These are phyloP conservation scores for Mucor plumbeus DNA, from an alignment of 371 early-diverging fungal genomes.

Conservation along the genomic window DNA sequence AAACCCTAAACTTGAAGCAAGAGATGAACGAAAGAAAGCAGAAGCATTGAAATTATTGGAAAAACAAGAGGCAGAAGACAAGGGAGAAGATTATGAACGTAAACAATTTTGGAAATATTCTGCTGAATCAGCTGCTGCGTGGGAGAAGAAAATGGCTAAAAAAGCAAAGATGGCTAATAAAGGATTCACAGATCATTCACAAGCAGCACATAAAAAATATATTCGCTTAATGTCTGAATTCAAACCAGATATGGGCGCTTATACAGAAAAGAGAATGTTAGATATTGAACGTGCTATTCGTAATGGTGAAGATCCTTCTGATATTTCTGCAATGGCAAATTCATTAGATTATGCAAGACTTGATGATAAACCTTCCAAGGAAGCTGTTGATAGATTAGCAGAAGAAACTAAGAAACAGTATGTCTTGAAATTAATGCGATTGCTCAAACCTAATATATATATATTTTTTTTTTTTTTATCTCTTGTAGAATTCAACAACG, in stretches of 20 bases:
- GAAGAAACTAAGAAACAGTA: conserved; percentile 82
- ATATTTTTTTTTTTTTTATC: conserved; percentile 21
- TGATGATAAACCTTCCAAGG: conserved; percentile 63
- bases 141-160: conserved; percentile 81
- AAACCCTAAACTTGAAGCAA: conserved; percentile 69
- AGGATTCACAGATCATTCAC: conserved; percentile 89
- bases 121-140: conserved; percentile 85
- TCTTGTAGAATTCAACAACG: conserved; percentile 63
- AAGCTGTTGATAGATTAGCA: conserved; percentile 78
- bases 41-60: conserved; percentile 76
- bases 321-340: conserved; percentile 72
- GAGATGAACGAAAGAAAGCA: conserved; percentile 69
- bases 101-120: conserved; percentile 83
- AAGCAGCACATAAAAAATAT: conserved; percentile 90
- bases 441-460: conserved; percentile 11
- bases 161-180: conserved; percentile 69
- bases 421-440: conserved; percentile 9
- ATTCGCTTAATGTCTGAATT: conserved; percentile 74
- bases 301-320: conserved; percentile 51
- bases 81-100: conserved; percentile 85
- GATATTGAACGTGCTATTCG: conserved; percentile 44
- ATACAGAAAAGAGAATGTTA: conserved; percentile 70
- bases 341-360: conserved; percentile 70
- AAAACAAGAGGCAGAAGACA: conserved; percentile 67
- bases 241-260: conserved; percentile 82